Conservation (phyloP, 768 basidiomycete genomes). For the Lactifluus pinguis region DNA sequence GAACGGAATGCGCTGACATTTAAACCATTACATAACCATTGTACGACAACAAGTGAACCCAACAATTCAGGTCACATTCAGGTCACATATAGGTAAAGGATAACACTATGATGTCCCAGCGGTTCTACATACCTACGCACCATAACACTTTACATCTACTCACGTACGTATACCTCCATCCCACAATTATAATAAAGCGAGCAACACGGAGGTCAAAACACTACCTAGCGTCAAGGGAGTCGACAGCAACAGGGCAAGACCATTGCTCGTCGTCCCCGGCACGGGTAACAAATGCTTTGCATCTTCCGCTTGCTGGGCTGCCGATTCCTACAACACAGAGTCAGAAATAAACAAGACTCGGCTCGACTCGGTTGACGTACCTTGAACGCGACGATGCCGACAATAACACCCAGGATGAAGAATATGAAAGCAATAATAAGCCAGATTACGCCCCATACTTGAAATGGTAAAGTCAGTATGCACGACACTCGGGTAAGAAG, state of each 20-base stretch:
- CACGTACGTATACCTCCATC: background rate
- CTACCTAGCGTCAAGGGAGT: background rate
- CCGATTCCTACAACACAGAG: slow-evolving; percentile 41
- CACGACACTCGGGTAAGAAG: background rate
- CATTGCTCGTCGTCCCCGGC: slow-evolving; percentile 41
- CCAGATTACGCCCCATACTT: slow-evolving; percentile 90
- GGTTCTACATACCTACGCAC: background rate
- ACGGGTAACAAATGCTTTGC: slow-evolving; percentile 51
- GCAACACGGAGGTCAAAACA: background rate
- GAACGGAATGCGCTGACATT: background rate
- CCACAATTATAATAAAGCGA: background rate
- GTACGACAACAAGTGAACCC: background rate
- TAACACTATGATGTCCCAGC: background rate
- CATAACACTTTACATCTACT: background rate
- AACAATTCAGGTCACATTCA: background rate
- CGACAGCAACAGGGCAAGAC: background rate
- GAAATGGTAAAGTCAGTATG: background rate
- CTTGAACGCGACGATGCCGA: slow-evolving; percentile 78
- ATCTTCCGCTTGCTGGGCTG: slow-evolving; percentile 45
- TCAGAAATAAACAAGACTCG: background rate
- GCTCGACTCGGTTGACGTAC: slow-evolving; percentile 28
- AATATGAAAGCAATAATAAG: slow-evolving; percentile 63
- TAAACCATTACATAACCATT: background rate
- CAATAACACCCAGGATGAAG: slow-evolving; percentile 66
- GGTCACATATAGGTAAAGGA: background rate